phyloP scores from a whole-genome alignment of 768 basidiomycete species.

The Mycena rebaudengoi region DNA sequence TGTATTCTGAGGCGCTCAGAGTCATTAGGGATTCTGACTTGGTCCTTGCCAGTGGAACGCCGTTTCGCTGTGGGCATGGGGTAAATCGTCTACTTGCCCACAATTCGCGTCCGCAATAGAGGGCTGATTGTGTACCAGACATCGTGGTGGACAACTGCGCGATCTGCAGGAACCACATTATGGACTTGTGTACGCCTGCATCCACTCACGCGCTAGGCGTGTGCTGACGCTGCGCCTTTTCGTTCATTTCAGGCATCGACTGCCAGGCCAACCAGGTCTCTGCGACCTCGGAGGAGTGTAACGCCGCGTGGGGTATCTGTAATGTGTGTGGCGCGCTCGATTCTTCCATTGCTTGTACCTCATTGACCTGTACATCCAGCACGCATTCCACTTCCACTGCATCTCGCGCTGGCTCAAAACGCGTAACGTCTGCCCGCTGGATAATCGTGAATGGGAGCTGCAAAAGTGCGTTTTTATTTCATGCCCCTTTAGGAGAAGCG shows the following conservation, averaged over 20 bases:
- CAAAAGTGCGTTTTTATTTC: constrained; percentile 81
- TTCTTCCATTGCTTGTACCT: background rate
- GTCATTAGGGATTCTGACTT: constrained; percentile 9
- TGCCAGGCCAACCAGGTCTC: constrained; percentile 99
- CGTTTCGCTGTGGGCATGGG: constrained; percentile 98
- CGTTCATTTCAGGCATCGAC: constrained; percentile 99
- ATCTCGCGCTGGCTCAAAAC: constrained; percentile 99
- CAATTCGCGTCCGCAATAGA: background rate
- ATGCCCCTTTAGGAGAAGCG: too few species aligned
- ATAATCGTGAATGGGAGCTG: constrained; percentile 97
- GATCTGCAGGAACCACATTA: constrained; percentile 99
- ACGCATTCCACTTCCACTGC: constrained; percentile 99
- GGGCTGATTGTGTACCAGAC: constrained; percentile 59
- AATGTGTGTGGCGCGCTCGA: constrained; percentile 66
- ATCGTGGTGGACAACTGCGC: constrained; percentile 99
- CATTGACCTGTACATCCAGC: constrained; percentile 54
- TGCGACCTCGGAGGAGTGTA: constrained; percentile 95
- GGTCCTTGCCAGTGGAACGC: constrained; percentile 89
- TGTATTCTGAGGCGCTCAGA: constrained; percentile 21
- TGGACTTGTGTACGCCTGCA: constrained; percentile 90
- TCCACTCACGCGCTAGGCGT: background rate
- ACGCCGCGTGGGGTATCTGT: constrained; percentile 99
- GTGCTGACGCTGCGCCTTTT: background rate
- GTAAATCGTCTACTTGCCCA: constrained; percentile 50
- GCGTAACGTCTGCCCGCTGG: constrained; percentile 91